Evolutionary conservation across 2,329 filamentous ascomycete species (phyloP).

Genomic region (Teratosphaeria pseudoeucalypti): DNA sequence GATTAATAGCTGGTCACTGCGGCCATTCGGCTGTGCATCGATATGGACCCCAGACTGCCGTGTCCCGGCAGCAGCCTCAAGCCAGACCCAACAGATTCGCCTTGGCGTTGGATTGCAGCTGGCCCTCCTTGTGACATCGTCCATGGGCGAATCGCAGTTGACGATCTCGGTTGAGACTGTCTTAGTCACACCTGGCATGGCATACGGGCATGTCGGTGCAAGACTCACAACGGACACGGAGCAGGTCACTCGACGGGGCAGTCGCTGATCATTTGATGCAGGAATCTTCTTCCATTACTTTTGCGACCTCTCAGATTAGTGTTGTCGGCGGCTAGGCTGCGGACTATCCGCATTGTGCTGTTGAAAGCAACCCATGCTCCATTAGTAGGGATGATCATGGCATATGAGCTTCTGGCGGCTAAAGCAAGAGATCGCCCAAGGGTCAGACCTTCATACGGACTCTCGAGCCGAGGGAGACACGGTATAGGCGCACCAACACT

Average conservation of each 20-base stretch:
- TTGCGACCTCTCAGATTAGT: conserved; percentile 64
- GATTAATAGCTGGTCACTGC: conserved; percentile 21
- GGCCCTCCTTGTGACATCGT: not conserved
- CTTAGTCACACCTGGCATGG: not conserved
- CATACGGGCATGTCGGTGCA: not conserved
- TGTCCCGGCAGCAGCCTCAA: not conserved
- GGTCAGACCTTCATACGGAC: conserved; percentile 3
- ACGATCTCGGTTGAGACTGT: not conserved
- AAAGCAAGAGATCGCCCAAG: conserved; percentile 10
- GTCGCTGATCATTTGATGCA: not conserved
- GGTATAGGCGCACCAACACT: conserved; percentile 5
- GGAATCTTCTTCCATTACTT: conserved; percentile 62
- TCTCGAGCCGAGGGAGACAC: conserved; percentile 22
- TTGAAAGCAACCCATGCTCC: conserved; percentile 54
- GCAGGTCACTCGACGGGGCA: not conserved
- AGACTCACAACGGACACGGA: not conserved
- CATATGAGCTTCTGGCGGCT: conserved; percentile 47
- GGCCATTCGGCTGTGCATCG: not conserved
- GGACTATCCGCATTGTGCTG: conserved; percentile 48
- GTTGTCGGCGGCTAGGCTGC: conserved; percentile 53
- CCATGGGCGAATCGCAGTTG: not conserved
- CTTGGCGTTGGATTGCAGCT: not conserved
- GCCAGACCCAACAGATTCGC: not conserved
- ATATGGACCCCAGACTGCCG: not conserved
- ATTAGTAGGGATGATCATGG: conserved; percentile 57